These are phyloP conservation scores for Fusarium circinatum DNA, from an alignment of 2,329 filamentous ascomycete genomes.

Conservation along the genomic window DNA sequence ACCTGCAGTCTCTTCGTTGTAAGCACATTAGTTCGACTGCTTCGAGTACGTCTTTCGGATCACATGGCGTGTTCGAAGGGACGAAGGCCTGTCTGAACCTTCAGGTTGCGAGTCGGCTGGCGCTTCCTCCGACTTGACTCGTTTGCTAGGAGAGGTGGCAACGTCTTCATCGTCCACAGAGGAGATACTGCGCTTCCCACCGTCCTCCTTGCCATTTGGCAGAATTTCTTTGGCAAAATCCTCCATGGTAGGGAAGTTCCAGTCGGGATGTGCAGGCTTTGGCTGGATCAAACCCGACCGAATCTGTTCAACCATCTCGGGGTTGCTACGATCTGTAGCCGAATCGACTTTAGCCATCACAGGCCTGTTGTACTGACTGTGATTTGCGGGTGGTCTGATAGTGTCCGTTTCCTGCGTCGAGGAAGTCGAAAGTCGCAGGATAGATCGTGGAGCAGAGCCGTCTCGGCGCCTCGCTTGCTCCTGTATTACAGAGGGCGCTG, in stretches of 20 bases:
- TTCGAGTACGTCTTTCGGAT: constrained; percentile 20
- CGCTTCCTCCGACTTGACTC: constrained; percentile 20
- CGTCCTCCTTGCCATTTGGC: not conserved
- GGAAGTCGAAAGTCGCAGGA: constrained; percentile 45
- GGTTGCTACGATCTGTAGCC: constrained; percentile 6
- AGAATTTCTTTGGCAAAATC: constrained; percentile 41
- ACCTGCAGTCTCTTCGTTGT: not conserved
- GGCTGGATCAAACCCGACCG: constrained; percentile 38
- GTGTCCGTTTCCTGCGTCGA: constrained; percentile 14
- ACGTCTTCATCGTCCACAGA: not conserved
- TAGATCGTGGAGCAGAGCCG: constrained; percentile 46
- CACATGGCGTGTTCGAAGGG: not conserved
- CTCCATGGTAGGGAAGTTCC: constrained; percentile 39
- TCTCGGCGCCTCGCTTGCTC: constrained; percentile 51
- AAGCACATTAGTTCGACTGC: not conserved
- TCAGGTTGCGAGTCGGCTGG: not conserved
- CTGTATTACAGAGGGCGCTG: constrained; percentile 49
- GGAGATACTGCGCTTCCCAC: not conserved
- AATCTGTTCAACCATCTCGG: constrained; percentile 44
- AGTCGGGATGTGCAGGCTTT: not conserved
- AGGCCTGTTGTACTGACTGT: constrained; percentile 41
- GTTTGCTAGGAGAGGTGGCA: constrained; percentile 12
- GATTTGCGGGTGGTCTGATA: constrained; percentile 12
- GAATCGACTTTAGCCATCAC: constrained; percentile 21
- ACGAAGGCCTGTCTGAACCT: not conserved